Evolutionary conservation across 306 rosid genomes (phyloP).

Genomic region (Acacia acuminata): DNA sequence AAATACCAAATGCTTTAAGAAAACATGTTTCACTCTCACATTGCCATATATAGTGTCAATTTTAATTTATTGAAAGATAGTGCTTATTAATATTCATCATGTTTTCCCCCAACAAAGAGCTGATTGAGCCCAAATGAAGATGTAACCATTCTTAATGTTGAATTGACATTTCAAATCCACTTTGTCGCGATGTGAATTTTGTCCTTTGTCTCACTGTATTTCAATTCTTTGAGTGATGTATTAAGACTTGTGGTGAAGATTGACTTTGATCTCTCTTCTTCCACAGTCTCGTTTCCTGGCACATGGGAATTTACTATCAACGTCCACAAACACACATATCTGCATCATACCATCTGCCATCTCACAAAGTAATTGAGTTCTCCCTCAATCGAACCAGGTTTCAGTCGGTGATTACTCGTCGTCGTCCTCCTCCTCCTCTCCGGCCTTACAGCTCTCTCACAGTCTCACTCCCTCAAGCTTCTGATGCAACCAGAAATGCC

Average conservation of each 20-base stretch:
- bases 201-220: constrained; percentile 22
- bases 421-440: no score
- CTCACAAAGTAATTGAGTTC: no score
- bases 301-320: no score
- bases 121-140: background rate
- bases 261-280: constrained; percentile 91
- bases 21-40: background rate
- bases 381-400: no score
- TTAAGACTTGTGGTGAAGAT: constrained; percentile 85
- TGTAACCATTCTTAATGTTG: background rate
- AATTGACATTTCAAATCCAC: constrained; percentile 13
- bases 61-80: no score
- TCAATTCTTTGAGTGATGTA: constrained; percentile 36
- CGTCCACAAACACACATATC: no score
- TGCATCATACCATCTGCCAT: no score
- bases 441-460: no score
- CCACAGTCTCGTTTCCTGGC: constrained; percentile 61
- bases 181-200: background rate
- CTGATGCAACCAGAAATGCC: no score
- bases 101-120: background rate
- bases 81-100: no score
- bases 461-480: no score
- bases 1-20: background rate
- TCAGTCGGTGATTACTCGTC: no score
- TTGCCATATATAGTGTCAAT: background rate